A percentile compares a stretch with the other conserved stretches of the same genome.
These are phyloP conservation scores for Penicillium sp. DNA, from an alignment of 2,329 filamentous ascomycete genomes.

Conservation along the genomic window DNA sequence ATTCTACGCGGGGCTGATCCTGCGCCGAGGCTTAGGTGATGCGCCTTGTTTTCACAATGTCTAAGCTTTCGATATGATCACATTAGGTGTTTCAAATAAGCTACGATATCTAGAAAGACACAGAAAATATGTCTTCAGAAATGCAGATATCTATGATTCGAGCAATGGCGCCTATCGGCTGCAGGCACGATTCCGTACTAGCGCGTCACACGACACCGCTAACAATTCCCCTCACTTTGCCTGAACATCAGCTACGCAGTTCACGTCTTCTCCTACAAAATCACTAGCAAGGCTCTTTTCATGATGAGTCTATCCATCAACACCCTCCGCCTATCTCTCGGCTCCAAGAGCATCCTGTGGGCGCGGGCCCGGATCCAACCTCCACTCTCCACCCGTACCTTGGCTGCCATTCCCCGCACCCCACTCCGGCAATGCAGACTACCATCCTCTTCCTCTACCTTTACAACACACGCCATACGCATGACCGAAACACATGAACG, in stretches of 20 bases:
- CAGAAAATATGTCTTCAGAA: too few species aligned
- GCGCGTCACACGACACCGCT: background rate
- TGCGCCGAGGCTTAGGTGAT: background rate
- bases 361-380: background rate
- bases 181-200: background rate
- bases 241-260: background rate
- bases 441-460: background rate
- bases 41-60: background rate
- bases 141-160: background rate
- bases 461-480: slow-evolving; percentile 1
- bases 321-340: background rate
- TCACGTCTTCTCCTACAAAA: background rate
- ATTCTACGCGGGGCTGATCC: background rate
- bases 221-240: background rate
- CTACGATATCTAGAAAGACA: too few species aligned
- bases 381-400: background rate
- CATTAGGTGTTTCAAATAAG: background rate
- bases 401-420: slow-evolving; percentile 1
- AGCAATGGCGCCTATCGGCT: background rate
- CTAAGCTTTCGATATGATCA: background rate
- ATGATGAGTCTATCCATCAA: background rate
- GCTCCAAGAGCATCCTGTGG: background rate
- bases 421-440: background rate
- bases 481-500: background rate
- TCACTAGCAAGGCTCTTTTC: background rate